Evolutionary conservation across 108 stramenopile species (phyloP).

Genomic region (Poteriospumella lacustris): DNA sequence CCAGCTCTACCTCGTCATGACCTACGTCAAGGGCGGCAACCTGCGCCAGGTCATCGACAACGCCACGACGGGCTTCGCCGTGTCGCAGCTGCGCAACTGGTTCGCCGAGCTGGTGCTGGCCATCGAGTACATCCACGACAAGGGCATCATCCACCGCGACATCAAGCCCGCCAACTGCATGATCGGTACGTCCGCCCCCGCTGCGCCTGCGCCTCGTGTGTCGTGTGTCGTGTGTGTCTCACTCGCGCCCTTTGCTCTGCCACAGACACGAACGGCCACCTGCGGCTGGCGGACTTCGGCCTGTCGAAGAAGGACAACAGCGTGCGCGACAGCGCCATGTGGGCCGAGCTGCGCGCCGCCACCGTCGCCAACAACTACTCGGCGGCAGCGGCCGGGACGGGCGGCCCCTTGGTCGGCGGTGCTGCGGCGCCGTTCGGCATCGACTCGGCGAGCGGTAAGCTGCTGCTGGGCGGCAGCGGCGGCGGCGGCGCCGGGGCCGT

Average conservation of each 20-base stretch:
- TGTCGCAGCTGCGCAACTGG: background rate
- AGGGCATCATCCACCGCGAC: slow-evolving; percentile 25
- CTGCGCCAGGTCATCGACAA: slow-evolving; percentile 1
- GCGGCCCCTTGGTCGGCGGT: too few species aligned
- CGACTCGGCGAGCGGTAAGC: too few species aligned
- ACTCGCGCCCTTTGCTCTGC: too few species aligned
- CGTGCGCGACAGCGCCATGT: too few species aligned
- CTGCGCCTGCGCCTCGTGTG: too few species aligned
- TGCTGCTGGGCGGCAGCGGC: too few species aligned
- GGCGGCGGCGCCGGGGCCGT: too few species aligned
- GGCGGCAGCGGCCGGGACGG: too few species aligned
- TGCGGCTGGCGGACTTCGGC: slow-evolving; percentile 21
- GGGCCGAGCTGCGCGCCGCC: too few species aligned
- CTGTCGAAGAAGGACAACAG: background rate
- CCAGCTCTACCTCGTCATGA: slow-evolving; percentile 15
- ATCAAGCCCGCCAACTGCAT: slow-evolving; percentile 27
- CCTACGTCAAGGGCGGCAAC: slow-evolving; percentile 1
- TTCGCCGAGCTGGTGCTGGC: slow-evolving; percentile 23
- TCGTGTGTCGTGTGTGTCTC: too few species aligned
- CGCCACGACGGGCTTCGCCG: background rate
- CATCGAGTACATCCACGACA: slow-evolving; percentile 1
- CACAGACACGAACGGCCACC: background rate
- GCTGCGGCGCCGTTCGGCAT: too few species aligned
- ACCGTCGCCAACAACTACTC: too few species aligned
- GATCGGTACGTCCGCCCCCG: slow-evolving; percentile 28